These are phyloP conservation scores for Trichoderma brevicompactum DNA, from an alignment of 2,329 filamentous ascomycete genomes.

Conservation along the genomic window DNA sequence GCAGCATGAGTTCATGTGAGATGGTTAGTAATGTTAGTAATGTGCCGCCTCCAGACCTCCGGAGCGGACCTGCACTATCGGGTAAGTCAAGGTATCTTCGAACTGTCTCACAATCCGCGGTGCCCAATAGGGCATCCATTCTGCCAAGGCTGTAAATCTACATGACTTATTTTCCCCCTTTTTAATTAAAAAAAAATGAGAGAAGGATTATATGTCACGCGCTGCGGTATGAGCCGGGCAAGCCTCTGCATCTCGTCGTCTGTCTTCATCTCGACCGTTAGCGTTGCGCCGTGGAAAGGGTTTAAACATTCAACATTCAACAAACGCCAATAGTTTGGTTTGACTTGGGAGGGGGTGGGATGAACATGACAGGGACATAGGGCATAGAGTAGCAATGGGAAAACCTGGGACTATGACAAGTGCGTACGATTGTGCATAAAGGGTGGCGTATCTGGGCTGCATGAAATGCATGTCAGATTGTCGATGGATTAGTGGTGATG, in stretches of 20 bases:
- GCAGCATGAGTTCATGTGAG: too few relatives aligned
- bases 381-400: background rate
- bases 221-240: background rate
- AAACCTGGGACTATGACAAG: background rate
- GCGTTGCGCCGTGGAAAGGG: background rate
- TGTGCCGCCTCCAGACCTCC: background rate
- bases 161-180: too few relatives aligned
- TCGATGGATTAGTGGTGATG: conserved; percentile 20
- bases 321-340: background rate
- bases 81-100: conserved; percentile 7
- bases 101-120: background rate
- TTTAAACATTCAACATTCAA: background rate
- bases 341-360: background rate
- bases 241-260: background rate
- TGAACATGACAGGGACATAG: background rate
- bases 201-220: too few relatives aligned
- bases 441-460: conserved; percentile 16
- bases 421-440: background rate
- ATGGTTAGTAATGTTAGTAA: too few relatives aligned
- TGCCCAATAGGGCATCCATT: too few relatives aligned
- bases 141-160: too few relatives aligned
- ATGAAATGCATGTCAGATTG: conserved; percentile 27
- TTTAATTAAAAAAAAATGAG: background rate
- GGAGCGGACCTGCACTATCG: background rate
- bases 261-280: background rate